Conservation (phyloP, 768 basidiomycete species). For the Lentinula detonsa region DNA sequence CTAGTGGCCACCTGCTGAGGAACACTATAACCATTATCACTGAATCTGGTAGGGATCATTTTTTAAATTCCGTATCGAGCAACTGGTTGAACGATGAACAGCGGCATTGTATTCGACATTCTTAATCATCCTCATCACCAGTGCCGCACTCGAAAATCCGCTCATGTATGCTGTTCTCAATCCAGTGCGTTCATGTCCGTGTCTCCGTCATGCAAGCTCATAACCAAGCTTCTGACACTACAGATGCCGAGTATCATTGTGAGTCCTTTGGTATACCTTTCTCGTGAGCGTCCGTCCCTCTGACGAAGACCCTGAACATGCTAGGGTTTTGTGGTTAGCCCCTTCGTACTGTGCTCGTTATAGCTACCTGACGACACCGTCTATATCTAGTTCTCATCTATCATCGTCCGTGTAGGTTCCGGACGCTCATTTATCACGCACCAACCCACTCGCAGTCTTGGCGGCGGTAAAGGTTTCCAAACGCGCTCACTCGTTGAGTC, state of each 20-base stretch:
- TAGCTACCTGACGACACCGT: background rate
- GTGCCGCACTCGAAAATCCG: slow-evolving; percentile 3
- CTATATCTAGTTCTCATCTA: background rate
- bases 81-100: background rate
- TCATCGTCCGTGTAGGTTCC: background rate
- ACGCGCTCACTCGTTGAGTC: background rate
- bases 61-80: background rate
- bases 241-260: slow-evolving; percentile 3
- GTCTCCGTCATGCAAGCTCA: background rate
- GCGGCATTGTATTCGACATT: slow-evolving; percentile 1
- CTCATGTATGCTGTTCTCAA: slow-evolving; percentile 4
- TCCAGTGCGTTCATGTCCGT: background rate
- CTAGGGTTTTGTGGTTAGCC: background rate
- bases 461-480: background rate
- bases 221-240: background rate
- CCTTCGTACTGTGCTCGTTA: background rate
- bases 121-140: slow-evolving; percentile 2
- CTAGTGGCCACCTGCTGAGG: background rate
- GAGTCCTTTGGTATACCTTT: background rate
- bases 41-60: background rate
- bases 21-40: slow-evolving; percentile 1
- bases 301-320: background rate
- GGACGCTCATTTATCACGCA: background rate
- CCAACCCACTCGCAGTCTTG: background rate
- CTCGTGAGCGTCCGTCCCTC: background rate